A percentile compares a stretch with the other conserved stretches of the same genome.
Evolutionary conservation across 1,139 yeast species (phyloP).

Genomic region (Yamadazyma membranifaciens): DNA sequence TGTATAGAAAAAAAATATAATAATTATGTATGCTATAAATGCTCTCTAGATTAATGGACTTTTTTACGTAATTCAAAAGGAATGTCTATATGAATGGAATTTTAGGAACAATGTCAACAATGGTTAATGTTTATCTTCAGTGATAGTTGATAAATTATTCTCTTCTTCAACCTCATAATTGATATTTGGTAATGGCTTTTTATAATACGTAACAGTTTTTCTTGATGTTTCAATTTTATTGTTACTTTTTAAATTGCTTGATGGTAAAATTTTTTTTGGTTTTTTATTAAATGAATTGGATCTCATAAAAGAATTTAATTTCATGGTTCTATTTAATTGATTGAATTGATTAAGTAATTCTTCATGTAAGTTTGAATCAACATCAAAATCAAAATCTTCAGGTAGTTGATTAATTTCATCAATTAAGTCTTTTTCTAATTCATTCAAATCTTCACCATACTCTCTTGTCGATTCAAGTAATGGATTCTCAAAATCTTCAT

Average conservation of each 20-base stretch:
- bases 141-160: slow-evolving; percentile 12
- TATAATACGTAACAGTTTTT: slow-evolving; percentile 58
- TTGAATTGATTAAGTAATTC: slow-evolving; percentile 13
- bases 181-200: slow-evolving; percentile 3
- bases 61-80: background rate
- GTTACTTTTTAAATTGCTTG: slow-evolving; percentile 6
- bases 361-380: slow-evolving; percentile 22
- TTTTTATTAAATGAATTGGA: slow-evolving; percentile 40
- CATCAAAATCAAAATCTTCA: slow-evolving; percentile 52
- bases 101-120: background rate
- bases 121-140: slow-evolving; percentile 7
- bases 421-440: slow-evolving; percentile 36
- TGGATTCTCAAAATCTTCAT: background rate
- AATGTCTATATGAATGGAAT: too few species aligned
- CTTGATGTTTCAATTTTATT: slow-evolving; percentile 49
- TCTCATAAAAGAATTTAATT: slow-evolving; percentile 18
- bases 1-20: background rate
- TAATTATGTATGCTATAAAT: background rate
- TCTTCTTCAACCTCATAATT: background rate
- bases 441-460: slow-evolving; percentile 13
- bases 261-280: slow-evolving; percentile 28
- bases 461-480: slow-evolving; percentile 4
- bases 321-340: slow-evolving; percentile 13
- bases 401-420: slow-evolving; percentile 61
- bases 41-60: background rate